Conservation (phyloP, 768 basidiomycete species). For the Tylopilus sp. region DNA sequence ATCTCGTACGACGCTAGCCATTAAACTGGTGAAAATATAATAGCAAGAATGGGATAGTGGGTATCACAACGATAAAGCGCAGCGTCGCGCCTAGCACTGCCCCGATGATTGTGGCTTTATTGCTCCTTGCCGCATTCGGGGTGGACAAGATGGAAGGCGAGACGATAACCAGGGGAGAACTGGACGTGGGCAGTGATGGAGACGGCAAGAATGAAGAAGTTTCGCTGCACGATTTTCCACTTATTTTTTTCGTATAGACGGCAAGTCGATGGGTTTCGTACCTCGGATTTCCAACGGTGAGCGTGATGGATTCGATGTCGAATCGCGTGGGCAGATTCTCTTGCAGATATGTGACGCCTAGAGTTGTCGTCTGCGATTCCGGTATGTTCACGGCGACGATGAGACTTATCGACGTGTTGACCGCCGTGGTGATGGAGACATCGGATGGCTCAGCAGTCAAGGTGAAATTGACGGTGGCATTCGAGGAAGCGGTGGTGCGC, state of each 20-base stretch:
- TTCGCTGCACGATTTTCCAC: constrained; percentile 11
- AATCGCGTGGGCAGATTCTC: constrained; percentile 29
- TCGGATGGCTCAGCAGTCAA: constrained; percentile 38
- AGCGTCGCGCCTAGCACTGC: constrained; percentile 12
- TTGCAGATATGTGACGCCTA: constrained; percentile 41
- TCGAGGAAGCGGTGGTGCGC: constrained; percentile 41
- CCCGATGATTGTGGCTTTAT: constrained; percentile 15
- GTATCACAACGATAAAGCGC: too few relatives aligned
- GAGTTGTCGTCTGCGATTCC: constrained; percentile 38
- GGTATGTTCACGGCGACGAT: constrained; percentile 40
- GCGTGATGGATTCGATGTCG: constrained; percentile 36
- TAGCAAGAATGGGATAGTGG: too few relatives aligned
- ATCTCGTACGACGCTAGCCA: too few relatives aligned
- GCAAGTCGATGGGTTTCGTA: constrained; percentile 15
- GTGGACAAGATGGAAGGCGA: constrained; percentile 5
- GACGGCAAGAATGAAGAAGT: constrained; percentile 28
- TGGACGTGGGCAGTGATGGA: constrained; percentile 22
- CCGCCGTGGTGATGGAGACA: constrained; percentile 32
- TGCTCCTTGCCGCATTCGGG: background rate
- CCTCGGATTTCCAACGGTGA: constrained; percentile 39
- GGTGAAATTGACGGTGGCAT: constrained; percentile 52
- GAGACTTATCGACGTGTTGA: constrained; percentile 41
- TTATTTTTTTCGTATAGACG: background rate
- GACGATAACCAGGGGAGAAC: constrained; percentile 15
- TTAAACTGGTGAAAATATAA: too few relatives aligned